phyloP scores from a whole-genome alignment of 768 basidiomycete genomes.

The Neoboletus brunneissimus region DNA sequence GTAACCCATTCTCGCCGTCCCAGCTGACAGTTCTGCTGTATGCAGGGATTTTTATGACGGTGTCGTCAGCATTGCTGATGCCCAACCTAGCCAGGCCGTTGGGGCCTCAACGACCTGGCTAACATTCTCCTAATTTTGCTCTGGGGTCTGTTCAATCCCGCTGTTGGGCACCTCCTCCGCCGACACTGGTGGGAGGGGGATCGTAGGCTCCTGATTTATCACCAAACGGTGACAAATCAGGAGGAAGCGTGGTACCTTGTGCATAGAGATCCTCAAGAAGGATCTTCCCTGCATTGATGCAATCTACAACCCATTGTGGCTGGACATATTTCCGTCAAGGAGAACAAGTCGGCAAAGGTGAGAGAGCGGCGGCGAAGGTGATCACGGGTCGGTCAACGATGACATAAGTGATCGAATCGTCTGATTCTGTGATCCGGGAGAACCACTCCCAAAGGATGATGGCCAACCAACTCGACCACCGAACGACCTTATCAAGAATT shows the following conservation, averaged over 20 bases:
- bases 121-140: constrained; percentile 22
- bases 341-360: too few species aligned
- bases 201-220: constrained; percentile 76
- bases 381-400: constrained; percentile 85
- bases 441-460: constrained; percentile 73
- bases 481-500: constrained; percentile 89
- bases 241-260: constrained; percentile 84
- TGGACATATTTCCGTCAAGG: constrained; percentile 95
- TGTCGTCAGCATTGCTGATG: constrained; percentile 46
- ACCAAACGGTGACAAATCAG: constrained; percentile 95
- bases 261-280: constrained; percentile 82
- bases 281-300: constrained; percentile 83
- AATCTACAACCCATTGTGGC: constrained; percentile 98
- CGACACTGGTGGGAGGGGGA: constrained; percentile 36
- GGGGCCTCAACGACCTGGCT: constrained; percentile 27
- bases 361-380: too few species aligned
- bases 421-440: constrained; percentile 72
- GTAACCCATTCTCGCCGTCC: constrained; percentile 80
- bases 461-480: constrained; percentile 94
- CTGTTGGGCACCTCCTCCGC: constrained; percentile 31
- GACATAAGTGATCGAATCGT: constrained; percentile 89
- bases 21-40: constrained; percentile 89
- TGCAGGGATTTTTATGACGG: constrained; percentile 56
- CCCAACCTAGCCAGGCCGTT: too few species aligned
- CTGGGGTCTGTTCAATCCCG: constrained; percentile 30